These are phyloP conservation scores for Adiantum capillusveneris DNA, from an alignment of 75 land plant genomes.

Conservation along the genomic window DNA sequence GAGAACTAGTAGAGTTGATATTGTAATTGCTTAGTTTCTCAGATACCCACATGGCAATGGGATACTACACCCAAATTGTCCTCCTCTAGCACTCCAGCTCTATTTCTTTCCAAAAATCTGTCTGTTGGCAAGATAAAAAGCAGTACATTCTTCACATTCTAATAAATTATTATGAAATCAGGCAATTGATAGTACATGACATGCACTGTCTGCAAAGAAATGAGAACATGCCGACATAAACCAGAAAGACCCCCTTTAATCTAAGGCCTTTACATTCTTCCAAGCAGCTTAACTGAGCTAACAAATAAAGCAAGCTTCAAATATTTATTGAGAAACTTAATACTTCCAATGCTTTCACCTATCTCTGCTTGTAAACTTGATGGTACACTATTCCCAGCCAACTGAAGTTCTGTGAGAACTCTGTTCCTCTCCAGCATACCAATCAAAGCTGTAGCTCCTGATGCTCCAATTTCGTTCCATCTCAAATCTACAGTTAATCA, in stretches of 20 bases:
- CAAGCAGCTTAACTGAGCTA: neutral
- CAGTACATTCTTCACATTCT: too few species aligned
- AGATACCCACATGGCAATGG: too few species aligned
- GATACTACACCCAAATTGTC: neutral
- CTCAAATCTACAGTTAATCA: slow-evolving; percentile 24
- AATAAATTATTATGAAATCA: too few species aligned
- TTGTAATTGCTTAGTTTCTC: too few species aligned
- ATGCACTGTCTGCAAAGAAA: too few species aligned
- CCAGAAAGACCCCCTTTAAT: too few species aligned
- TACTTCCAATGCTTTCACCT: slow-evolving; percentile 5
- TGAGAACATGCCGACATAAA: too few species aligned
- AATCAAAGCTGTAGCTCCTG: slow-evolving; percentile 28
- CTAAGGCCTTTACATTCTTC: slow-evolving; percentile 3
- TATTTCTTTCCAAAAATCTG: slow-evolving; percentile 14
- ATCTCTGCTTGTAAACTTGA: slow-evolving; percentile 18
- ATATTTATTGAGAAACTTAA: neutral
- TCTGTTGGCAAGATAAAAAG: slow-evolving; percentile 10
- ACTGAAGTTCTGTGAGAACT: slow-evolving; percentile 17
- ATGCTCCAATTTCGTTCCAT: slow-evolving; percentile 37
- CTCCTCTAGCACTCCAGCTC: slow-evolving; percentile 8
- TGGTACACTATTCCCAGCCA: slow-evolving; percentile 31
- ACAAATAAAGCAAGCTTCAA: neutral
- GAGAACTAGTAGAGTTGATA: too few species aligned
- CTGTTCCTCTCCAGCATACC: slow-evolving; percentile 29
- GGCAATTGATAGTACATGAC: too few species aligned